These are phyloP conservation scores for Pseudofabraea citricarpa DNA, from an alignment of 2,329 filamentous ascomycete genomes.

Conservation along the genomic window DNA sequence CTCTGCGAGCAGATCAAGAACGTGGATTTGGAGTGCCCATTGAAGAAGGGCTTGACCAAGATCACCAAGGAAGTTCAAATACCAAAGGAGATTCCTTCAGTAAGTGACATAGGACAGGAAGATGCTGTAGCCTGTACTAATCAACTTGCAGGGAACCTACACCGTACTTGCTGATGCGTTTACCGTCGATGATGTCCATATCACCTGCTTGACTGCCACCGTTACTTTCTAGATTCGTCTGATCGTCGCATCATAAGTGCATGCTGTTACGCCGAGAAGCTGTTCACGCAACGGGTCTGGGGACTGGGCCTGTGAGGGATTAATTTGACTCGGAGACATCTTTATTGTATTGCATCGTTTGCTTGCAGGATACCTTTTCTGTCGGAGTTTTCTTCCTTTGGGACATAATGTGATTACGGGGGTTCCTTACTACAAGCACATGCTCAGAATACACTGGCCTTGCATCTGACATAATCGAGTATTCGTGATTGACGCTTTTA, in stretches of 20 bases:
- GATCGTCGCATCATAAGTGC: too few relatives aligned
- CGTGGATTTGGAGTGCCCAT: slow-evolving; percentile 83
- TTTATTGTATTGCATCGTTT: slow-evolving; percentile 14
- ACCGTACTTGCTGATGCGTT: slow-evolving; percentile 82
- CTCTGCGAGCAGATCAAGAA: slow-evolving; percentile 87
- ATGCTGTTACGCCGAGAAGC: too few relatives aligned
- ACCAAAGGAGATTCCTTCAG: slow-evolving; percentile 81
- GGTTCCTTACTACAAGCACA: too few relatives aligned
- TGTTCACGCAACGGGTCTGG: too few relatives aligned
- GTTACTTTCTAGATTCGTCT: slow-evolving; percentile 54
- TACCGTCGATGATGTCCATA: slow-evolving; percentile 64
- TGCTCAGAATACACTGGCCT: too few relatives aligned
- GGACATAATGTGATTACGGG: too few relatives aligned
- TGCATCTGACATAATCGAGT: too few relatives aligned
- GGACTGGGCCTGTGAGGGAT: too few relatives aligned
- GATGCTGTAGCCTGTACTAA: slow-evolving; percentile 14
- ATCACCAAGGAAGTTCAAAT: slow-evolving; percentile 81
- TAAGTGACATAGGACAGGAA: slow-evolving; percentile 42
- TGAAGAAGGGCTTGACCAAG: slow-evolving; percentile 70
- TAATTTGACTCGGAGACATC: slow-evolving; percentile 4
- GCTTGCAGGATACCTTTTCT: slow-evolving; percentile 15
- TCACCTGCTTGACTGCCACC: slow-evolving; percentile 81
- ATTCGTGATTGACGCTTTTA: too few relatives aligned
- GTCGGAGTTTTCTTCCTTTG: slow-evolving; percentile 13
- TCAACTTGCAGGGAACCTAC: slow-evolving; percentile 69